Percentiles rank a stretch among this genome's conserved stretches.
phyloP scores from a whole-genome alignment of 257 asterid species.

The Hygrophila difformis region DNA sequence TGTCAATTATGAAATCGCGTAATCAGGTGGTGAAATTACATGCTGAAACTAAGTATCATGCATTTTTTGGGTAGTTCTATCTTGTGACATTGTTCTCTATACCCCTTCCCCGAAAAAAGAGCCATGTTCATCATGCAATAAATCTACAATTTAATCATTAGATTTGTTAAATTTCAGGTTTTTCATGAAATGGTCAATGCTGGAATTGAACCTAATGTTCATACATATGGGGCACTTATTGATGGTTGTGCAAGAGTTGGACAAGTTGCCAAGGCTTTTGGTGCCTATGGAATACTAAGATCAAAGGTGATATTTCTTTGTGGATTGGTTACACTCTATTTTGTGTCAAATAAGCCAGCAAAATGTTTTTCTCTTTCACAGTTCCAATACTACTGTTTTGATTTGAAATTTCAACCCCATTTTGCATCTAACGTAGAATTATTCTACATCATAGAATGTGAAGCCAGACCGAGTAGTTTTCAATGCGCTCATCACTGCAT shows the following conservation, averaged over 20 bases:
- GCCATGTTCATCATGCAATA: not conserved
- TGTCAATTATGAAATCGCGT: too few species aligned
- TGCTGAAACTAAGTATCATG: constrained; percentile 2
- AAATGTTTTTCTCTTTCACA: constrained; percentile 5
- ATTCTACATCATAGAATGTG: constrained; percentile 71
- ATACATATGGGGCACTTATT: constrained; percentile 91
- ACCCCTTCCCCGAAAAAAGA: too few species aligned
- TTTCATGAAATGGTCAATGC: constrained; percentile 96
- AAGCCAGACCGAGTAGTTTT: constrained; percentile 96
- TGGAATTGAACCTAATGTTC: constrained; percentile 91
- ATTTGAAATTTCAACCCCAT: not conserved
- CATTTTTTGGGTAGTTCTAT: not conserved
- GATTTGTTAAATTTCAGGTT: constrained; percentile 45
- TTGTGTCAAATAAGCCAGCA: constrained; percentile 11
- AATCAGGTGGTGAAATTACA: not conserved
- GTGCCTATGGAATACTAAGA: constrained; percentile 94
- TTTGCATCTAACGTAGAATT: constrained; percentile 29
- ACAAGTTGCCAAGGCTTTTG: constrained; percentile 97
- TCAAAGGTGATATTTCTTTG: constrained; percentile 63
- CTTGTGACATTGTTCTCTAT: too few species aligned
- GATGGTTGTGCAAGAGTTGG: constrained; percentile 99
- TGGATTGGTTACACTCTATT: constrained; percentile 13
- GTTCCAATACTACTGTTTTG: constrained; percentile 13
- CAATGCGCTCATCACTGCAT: constrained; percentile 98
- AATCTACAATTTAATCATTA: constrained; percentile 11